Base-by-base conservation (phyloP, 2,329 filamentous ascomycete species). In the Fusarium zealandicum region DNA sequence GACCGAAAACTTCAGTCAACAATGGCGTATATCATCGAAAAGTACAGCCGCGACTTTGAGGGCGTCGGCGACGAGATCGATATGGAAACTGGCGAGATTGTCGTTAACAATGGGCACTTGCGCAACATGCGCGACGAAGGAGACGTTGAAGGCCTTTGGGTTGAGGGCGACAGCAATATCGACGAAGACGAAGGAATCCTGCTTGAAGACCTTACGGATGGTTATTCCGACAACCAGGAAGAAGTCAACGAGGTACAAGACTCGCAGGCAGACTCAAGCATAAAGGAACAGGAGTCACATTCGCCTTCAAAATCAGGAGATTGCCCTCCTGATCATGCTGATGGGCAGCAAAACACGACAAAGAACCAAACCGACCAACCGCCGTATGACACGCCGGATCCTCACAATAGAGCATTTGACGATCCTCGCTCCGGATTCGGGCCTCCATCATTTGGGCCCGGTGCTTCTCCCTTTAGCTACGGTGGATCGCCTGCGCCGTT, bases 81-180 rank as follows among this genome's bases (percentile, higher is more conserved):
- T 72, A 79, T 96, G 51, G 79, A 80, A 42, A 93, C 90, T 0
- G 92, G 91, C 47, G 80, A 90, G 53, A 86, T 98, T 39, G 81
- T 96, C n/a, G 87, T 97, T 50, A 83, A 98, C 73, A 95, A 96
- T 78, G 93, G 95, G 0, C 95, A 98, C 75, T 72, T 97, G 45
- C 72, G 82, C 43, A 69, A 70, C 72, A 83, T 68, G 85, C 91
- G 81, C 68, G 76, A 69, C 72, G 83, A 73, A 80, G 88, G 70
- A 74, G 76, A 78, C 37, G 70, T 74, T 12, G 75, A 82, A 61
- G 59, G 56, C 16, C 33, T 57, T 31, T 67, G 51, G 61, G 48
- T 51, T 6, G 61, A 63, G 3, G 54, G 53, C 12, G 58, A 73
- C 16, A 69, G 72, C 4, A 69, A 74, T 4, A 72, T 71, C 2